Conservation (phyloP, 2,329 filamentous ascomycete species). For the Didymosphaeria variabile region DNA sequence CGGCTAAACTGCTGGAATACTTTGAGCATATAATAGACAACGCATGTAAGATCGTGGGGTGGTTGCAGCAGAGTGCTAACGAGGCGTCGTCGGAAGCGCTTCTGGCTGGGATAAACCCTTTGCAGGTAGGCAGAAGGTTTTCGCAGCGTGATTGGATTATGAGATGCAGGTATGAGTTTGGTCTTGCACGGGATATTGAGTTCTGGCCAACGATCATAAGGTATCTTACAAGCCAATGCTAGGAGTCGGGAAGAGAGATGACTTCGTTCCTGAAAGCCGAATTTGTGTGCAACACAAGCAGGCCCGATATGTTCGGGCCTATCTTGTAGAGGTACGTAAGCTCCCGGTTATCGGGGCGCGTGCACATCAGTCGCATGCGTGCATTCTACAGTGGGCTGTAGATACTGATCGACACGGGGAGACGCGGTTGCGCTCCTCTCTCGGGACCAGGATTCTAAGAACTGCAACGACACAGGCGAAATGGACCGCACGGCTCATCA, state of each 20-base stretch:
- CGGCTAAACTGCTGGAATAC: not conserved
- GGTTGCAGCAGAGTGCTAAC: not conserved
- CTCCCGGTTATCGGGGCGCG: not conserved
- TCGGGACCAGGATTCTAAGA: not conserved
- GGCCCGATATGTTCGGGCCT: not conserved
- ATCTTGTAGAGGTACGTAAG: not conserved
- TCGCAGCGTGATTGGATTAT: not conserved
- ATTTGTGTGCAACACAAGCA: not conserved
- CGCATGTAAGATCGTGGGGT: not conserved
- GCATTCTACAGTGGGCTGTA: too few species aligned
- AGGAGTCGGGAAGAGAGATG: not conserved
- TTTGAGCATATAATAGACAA: not conserved
- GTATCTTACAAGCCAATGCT: not conserved
- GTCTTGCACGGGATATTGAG: not conserved
- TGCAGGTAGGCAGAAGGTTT: not conserved
- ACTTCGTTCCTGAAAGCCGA: not conserved
- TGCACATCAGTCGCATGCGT: constrained; percentile 1
- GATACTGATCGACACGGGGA: constrained; percentile 3
- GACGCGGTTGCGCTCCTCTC: constrained; percentile 3
- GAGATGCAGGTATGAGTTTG: not conserved
- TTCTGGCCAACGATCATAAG: not conserved
- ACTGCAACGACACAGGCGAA: not conserved
- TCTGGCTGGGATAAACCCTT: not conserved
- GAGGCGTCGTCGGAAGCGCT: not conserved
- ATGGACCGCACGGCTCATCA: not conserved